A percentile compares a stretch with the other conserved stretches of the same genome.
phyloP scores from a whole-genome alignment of 371 early-diverging fungal species.

The Nosema muscidifuracis region DNA sequence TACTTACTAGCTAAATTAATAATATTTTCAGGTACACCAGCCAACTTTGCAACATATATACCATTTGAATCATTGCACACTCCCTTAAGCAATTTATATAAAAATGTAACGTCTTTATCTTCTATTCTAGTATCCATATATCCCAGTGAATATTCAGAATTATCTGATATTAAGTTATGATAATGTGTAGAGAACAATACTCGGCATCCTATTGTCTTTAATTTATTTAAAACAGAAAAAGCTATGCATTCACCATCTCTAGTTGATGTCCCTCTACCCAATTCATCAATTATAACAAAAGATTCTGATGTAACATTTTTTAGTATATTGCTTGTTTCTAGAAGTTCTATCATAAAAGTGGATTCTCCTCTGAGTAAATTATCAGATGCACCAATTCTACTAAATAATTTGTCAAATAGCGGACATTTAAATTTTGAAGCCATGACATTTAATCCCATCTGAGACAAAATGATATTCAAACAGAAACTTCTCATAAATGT shows the following conservation, averaged over 20 bases:
- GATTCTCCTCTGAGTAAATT: constrained; percentile 72
- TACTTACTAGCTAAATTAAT: constrained; percentile 52
- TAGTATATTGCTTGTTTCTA: constrained; percentile 85
- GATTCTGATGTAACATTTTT: constrained; percentile 79
- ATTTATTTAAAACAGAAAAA: constrained; percentile 74
- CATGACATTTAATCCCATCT: constrained; percentile 89
- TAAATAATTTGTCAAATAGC: constrained; percentile 79
- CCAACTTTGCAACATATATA: constrained; percentile 86
- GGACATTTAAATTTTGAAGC: constrained; percentile 64
- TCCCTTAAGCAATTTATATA: constrained; percentile 79
- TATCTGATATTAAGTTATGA: constrained; percentile 75
- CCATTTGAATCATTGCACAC: constrained; percentile 75
- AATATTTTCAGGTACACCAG: constrained; percentile 71
- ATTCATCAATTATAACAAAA: constrained; percentile 94
- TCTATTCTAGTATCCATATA: constrained; percentile 48
- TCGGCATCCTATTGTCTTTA: constrained; percentile 64
- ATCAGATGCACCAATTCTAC: constrained; percentile 77
- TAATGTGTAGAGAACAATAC: constrained; percentile 94
- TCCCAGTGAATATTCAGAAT: constrained; percentile 61
- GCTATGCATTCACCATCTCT: constrained; percentile 96
- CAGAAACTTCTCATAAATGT: constrained; percentile 72
- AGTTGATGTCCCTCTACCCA: constrained; percentile 95
- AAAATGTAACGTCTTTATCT: constrained; percentile 74
- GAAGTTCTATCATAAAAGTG: constrained; percentile 97
- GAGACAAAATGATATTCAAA: constrained; percentile 89